Evolutionary conservation across 345 rosid genomes (phyloP).

Genomic region (Eucalyptus sideroxylon): DNA sequence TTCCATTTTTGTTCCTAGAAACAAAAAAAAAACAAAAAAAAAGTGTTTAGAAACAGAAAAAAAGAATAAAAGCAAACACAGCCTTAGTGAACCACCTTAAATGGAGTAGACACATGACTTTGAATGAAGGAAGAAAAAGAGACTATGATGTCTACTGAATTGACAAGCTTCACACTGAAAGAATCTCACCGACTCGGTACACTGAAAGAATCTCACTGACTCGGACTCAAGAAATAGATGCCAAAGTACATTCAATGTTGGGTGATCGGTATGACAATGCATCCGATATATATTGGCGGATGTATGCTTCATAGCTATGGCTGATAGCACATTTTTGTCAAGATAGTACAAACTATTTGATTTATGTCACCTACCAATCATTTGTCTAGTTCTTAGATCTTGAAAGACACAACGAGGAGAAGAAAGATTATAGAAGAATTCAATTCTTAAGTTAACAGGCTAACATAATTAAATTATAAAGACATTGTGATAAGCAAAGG

Average conservation of each 20-base stretch:
- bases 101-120: background rate
- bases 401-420: background rate
- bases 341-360: background rate
- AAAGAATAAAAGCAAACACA: no score
- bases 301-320: background rate
- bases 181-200: background rate
- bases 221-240: background rate
- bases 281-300: fast-evolving
- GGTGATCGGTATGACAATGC: background rate
- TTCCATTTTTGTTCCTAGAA: no score
- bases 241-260: background rate
- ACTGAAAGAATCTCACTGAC: background rate
- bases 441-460: background rate
- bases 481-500: background rate
- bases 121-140: background rate
- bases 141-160: background rate
- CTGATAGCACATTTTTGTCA: background rate
- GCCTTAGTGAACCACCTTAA: background rate
- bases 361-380: background rate
- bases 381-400: background rate
- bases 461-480: no score
- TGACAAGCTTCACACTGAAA: background rate
- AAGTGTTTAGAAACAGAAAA: no score
- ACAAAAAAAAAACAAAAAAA: no score
- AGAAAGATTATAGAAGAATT: no score